These are phyloP conservation scores for Sporothrix sp. DNA, from an alignment of 2,329 filamentous ascomycete species.

Conservation along the genomic window DNA sequence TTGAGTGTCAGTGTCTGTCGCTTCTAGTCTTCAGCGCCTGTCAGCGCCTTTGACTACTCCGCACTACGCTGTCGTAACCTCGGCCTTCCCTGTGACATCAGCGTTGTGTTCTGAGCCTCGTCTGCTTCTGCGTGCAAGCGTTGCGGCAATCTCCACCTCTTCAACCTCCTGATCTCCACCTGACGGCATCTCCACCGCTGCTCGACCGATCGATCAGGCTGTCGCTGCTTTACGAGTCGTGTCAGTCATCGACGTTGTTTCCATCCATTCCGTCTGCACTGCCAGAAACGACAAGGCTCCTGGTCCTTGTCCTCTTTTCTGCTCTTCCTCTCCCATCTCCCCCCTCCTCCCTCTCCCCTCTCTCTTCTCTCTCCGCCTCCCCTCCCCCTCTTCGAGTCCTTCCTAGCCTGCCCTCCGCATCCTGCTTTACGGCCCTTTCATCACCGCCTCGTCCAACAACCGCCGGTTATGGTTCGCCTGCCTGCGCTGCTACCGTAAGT, in stretches of 20 bases:
- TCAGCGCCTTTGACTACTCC: neutral
- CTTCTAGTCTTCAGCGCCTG: neutral
- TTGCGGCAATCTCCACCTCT: neutral
- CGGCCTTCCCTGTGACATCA: conserved; percentile 8
- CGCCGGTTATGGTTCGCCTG: too few species aligned
- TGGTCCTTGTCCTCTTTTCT: neutral
- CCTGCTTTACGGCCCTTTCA: neutral
- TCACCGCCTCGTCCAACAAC: neutral
- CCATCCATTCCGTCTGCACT: too few species aligned
- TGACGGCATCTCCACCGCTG: conserved; percentile 1
- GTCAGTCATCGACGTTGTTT: too few species aligned
- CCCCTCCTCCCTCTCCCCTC: neutral
- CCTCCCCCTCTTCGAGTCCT: neutral
- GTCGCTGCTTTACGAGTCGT: neutral
- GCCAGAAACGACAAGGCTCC: too few species aligned
- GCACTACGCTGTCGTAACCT: neutral
- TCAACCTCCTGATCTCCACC: conserved; percentile 4
- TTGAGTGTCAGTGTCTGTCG: neutral
- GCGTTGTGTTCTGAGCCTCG: neutral
- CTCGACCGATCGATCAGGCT: neutral
- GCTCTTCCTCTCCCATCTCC: neutral
- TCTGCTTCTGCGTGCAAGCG: neutral
- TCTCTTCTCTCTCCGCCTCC: neutral
- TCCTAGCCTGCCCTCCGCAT: too few species aligned
- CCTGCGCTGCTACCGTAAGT: too few species aligned